phyloP scores from a whole-genome alignment of 2,329 filamentous ascomycete species.

The Fusarium compactum region DNA sequence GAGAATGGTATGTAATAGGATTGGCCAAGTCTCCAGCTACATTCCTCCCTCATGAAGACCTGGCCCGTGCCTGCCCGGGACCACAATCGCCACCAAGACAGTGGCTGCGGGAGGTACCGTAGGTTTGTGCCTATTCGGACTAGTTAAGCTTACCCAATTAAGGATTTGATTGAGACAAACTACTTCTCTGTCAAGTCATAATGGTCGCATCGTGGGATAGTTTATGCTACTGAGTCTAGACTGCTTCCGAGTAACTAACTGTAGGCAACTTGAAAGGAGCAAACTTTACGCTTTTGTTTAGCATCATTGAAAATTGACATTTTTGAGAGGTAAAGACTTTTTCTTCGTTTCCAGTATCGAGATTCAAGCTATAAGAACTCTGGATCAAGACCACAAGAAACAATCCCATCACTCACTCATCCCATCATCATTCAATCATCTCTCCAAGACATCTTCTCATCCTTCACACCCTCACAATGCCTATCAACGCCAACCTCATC shows the following conservation, averaged over 20 bases:
- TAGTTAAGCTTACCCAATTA: not conserved
- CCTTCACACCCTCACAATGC: not conserved
- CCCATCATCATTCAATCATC: constrained; percentile 2
- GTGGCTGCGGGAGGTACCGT: constrained; percentile 17
- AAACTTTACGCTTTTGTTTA: not conserved
- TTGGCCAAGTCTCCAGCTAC: not conserved
- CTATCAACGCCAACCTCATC: constrained; percentile 9
- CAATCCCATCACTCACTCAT: constrained; percentile 7
- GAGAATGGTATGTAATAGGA: constrained; percentile 10
- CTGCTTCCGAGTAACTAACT: not conserved
- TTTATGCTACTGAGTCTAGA: not conserved
- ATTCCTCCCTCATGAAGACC: not conserved
- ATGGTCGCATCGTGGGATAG: not conserved
- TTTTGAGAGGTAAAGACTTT: not conserved
- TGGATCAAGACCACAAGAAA: not conserved
- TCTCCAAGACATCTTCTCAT: not conserved
- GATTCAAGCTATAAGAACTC: constrained; percentile 19
- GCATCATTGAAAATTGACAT: not conserved
- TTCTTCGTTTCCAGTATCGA: not conserved
- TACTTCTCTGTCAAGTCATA: not conserved
- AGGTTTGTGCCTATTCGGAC: not conserved
- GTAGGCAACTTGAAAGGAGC: not conserved
- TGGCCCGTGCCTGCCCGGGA: not conserved
- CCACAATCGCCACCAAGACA: not conserved
- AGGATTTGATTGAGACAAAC: not conserved